Evolutionary conservation across 2,329 filamentous ascomycete genomes (phyloP), one percentile per base, ranked within the genome.

Genomic region (Penicillium sp.): DNA sequence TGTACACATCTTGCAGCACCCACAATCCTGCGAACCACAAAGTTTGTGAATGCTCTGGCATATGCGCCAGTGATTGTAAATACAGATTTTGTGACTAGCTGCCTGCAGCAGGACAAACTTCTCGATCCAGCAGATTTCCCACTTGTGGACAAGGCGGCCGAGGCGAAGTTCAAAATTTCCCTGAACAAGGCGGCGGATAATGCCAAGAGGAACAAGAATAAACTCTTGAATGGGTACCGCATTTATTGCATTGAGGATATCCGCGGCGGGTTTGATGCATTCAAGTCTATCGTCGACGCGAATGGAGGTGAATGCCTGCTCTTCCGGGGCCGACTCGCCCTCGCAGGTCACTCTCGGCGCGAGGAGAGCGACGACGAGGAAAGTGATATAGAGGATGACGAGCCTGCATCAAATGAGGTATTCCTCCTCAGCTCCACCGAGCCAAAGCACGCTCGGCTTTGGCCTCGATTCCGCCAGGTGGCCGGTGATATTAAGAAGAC

Each of bases 1-100:
- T 94, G 91, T 70, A 90, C 93, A 65, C 90, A 96, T 70, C 83
- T 99, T 10, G 92, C 91, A 29, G 93, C 93, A 3, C 94, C 93
- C 1, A 84, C 86, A 37, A 86, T 97, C 57, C 85, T 97, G 29
- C 88, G 94, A 33, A 99, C 94, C 0, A 87, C 91, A 70, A 99
- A 99, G 69, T 99, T 99, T 69, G 87, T 97, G 46, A 89, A 88
- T 57, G 91, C 92, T 11, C 78, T 99, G 24, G 92, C 94, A 16
- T 87, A 86, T 55, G 92, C 90, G 0, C 91, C 92, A 0, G 82
- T 84, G 1, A 84, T 97, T 39, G 83, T 97, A 50, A 87, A 86
- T 42, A 89, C 88, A 0, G 81, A 84, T 8, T 99, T 91, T 71
- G 84, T 99, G 53, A 89, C 93, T 52, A 80, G 84, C 21, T 91